These are phyloP conservation scores for Carnegiea gigantea DNA, from an alignment of 179 eudicot species.

Conservation along the genomic window DNA sequence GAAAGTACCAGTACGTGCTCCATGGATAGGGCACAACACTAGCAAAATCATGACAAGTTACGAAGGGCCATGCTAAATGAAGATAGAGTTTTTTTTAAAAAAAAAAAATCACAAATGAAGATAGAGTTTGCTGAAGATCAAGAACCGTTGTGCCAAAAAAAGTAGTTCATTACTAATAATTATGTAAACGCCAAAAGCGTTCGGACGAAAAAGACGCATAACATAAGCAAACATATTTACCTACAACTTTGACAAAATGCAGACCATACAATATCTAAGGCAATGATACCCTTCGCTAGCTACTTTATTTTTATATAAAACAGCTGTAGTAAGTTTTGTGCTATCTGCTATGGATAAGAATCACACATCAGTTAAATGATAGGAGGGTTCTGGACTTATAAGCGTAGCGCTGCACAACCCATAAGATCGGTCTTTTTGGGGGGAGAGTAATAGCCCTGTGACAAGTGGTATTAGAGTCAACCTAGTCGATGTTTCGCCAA, in stretches of 20 bases:
- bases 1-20: no score
- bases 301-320: neutral
- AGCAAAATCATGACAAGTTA: no score
- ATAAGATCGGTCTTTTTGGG: no score
- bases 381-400: no score
- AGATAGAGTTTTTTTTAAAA: neutral
- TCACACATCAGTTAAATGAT: no score
- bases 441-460: no score
- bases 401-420: no score
- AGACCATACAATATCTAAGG: constrained; percentile 1
- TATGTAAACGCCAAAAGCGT: constrained; percentile 5
- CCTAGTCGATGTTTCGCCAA: no score
- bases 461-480: no score
- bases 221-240: neutral
- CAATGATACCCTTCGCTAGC: neutral
- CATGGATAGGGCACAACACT: neutral
- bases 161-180: neutral
- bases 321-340: neutral
- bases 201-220: neutral
- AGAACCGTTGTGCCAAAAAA: neutral
- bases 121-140: neutral
- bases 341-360: neutral
- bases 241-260: constrained; percentile 1
- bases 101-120: no score
- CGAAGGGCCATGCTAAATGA: no score